phyloP scores from a whole-genome alignment of 2,329 filamentous ascomycete genomes.

The Basipetospora sp. region DNA sequence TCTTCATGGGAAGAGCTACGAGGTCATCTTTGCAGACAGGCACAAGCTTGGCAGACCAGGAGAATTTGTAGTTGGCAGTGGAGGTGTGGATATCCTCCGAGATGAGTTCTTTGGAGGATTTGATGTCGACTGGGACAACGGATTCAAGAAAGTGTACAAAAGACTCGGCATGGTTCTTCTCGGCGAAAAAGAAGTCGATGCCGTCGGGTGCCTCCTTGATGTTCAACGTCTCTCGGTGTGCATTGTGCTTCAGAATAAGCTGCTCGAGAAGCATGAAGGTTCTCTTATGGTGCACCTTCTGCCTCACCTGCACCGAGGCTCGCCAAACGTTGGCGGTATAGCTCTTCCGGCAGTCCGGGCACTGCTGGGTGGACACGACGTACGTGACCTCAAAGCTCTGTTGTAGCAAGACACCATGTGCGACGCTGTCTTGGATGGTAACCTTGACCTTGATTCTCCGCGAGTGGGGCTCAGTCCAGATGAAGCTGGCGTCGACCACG shows the following conservation, averaged over 20 bases:
- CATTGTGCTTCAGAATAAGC: constrained; percentile 84
- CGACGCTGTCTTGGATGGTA: constrained; percentile 64
- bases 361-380: constrained; percentile 80
- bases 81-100: constrained; percentile 85
- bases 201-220: constrained; percentile 95
- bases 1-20: constrained; percentile 77
- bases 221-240: constrained; percentile 86
- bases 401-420: constrained; percentile 57
- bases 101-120: constrained; percentile 72
- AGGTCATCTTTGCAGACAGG: constrained; percentile 96
- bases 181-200: constrained; percentile 87
- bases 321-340: constrained; percentile 95
- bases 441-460: constrained; percentile 86
- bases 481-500: constrained; percentile 89
- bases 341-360: constrained; percentile 85
- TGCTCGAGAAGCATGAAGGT: constrained; percentile 64
- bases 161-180: constrained; percentile 79
- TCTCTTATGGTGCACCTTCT: constrained; percentile 93
- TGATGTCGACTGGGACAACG: constrained; percentile 61
- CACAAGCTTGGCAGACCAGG: constrained; percentile 74
- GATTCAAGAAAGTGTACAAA: constrained; percentile 83
- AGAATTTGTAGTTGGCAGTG: constrained; percentile 87
- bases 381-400: constrained; percentile 93
- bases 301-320: constrained; percentile 82
- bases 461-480: constrained; percentile 97